These are phyloP conservation scores for Lichtheimia ornata DNA, from an alignment of 371 early-diverging fungal species.

Conservation along the genomic window DNA sequence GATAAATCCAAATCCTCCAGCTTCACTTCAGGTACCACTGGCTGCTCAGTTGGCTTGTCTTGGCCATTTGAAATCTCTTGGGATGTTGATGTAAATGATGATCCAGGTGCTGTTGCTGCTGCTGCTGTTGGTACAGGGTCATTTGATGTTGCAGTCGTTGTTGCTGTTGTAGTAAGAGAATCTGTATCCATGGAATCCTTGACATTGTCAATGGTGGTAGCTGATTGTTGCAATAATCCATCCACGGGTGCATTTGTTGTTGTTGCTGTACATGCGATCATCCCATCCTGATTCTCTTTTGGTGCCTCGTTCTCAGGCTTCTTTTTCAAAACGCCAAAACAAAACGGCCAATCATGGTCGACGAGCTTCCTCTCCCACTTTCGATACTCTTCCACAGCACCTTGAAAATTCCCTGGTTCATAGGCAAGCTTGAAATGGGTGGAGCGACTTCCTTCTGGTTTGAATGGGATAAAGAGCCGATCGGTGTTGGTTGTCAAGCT, in stretches of 20 bases:
- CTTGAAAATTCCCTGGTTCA: slow-evolving; percentile 73
- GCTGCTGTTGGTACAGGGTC: too few species aligned
- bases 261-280: too few species aligned
- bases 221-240: too few species aligned
- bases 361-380: slow-evolving; percentile 73
- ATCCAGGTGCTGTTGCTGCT: too few species aligned
- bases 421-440: slow-evolving; percentile 78
- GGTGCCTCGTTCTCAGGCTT: not conserved
- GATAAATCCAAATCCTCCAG: slow-evolving; percentile 27
- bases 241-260: too few species aligned
- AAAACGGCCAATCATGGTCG: slow-evolving; percentile 78
- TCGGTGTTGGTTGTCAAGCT: slow-evolving; percentile 81
- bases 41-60: not conserved
- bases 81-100: not conserved
- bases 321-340: slow-evolving; percentile 59
- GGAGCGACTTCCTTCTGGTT: slow-evolving; percentile 66
- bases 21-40: slow-evolving; percentile 1
- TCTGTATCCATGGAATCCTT: too few species aligned
- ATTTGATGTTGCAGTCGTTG: too few species aligned
- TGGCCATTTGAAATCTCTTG: not conserved
- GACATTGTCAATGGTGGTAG: too few species aligned
- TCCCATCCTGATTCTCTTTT: not conserved
- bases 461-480: slow-evolving; percentile 73
- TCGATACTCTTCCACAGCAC: slow-evolving; percentile 70
- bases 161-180: too few species aligned